Evolutionary conservation across 2,329 filamentous ascomycete genomes (phyloP).

Genomic region (Exophiala sp.): DNA sequence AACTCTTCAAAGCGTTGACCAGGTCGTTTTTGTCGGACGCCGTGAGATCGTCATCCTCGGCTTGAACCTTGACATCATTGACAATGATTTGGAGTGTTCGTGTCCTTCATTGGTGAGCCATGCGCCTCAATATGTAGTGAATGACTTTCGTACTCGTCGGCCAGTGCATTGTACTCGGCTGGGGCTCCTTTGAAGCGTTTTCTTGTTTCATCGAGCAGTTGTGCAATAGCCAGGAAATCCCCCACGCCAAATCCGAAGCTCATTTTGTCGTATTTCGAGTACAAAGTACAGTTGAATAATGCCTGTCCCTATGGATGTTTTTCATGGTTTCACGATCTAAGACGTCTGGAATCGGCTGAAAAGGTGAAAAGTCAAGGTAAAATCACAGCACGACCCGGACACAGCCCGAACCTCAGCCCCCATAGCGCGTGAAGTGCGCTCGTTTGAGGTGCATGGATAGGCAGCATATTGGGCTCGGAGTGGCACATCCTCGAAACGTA

Average conservation of each 20-base stretch:
- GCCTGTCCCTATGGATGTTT: too few relatives aligned
- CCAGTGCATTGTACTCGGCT: conserved; percentile 3
- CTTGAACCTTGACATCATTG: conserved; percentile 4
- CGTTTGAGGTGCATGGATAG: too few relatives aligned
- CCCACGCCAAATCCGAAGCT: conserved; percentile 15
- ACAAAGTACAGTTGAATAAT: too few relatives aligned
- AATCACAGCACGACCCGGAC: too few relatives aligned
- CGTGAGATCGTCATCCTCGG: conserved; percentile 7
- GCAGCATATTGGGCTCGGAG: too few relatives aligned
- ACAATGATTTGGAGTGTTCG: conserved; percentile 7
- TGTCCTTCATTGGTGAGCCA: conserved; percentile 1
- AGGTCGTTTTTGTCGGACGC: neutral
- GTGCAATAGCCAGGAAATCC: conserved; percentile 7
- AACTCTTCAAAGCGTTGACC: neutral
- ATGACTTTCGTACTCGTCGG: conserved; percentile 2
- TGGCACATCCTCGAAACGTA: too few relatives aligned
- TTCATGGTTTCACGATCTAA: too few relatives aligned
- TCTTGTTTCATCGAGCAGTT: conserved; percentile 4
- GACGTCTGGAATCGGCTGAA: too few relatives aligned
- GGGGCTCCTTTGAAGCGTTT: conserved; percentile 14
- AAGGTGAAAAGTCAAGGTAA: too few relatives aligned
- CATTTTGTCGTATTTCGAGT: neutral
- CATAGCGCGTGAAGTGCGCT: too few relatives aligned
- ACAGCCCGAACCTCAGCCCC: too few relatives aligned
- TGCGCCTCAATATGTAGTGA: neutral